Base-by-base conservation (phyloP, 2,329 filamentous ascomycete genomes). In the Diaporthe sp. region DNA sequence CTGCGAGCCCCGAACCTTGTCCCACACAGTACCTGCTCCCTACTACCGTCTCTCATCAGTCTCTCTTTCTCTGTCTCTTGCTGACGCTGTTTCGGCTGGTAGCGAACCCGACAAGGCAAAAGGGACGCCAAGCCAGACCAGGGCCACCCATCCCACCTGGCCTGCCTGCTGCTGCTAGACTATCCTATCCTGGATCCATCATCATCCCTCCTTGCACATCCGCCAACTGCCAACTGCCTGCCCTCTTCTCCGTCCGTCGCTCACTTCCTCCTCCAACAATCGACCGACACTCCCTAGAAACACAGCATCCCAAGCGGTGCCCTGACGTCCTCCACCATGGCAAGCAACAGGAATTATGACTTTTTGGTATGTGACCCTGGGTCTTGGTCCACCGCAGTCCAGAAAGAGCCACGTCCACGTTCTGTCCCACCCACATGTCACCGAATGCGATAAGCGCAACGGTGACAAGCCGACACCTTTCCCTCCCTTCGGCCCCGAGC, bases 301-400 rank as follows among this genome's bases (percentile, higher is more conserved):
- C 31, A 9, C 65, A 61, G 74, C 76, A 74, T 77, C 71, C 60
- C 71, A 44, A 73, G 60, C 55, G 71, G 76, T 77, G 76, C 74
- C 49, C 72, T 44, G 53, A 67, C 65, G 55, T 60, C 68, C 60
- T 74, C 79, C 85, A 89, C 83, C 81, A 99, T 99, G 97, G 96
- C 97, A 82, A 95, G 94, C 86, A 97, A 96, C 90, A 93, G 97
- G 87, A 99, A 99, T 90, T 99, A 99, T 88, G 97, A 99, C 87
- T 98, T 98, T 87, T 90, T 99, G 87, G 96, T 98, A 93, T 83
- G 93, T 86, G 77, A 67, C 61, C 77, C 78, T 76, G 77, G 78
- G 77, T 76, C 79, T 22, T 49, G 67, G 42, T 65, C 60, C 55
- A 55, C 55, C 31, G 73, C 76, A 76, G 75, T 73, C 74, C 61